Evolutionary conservation across 768 basidiomycete genomes (phyloP), one percentile per base, ranked within the genome.

Genomic region (Chalciporus sphaerocephalus): DNA sequence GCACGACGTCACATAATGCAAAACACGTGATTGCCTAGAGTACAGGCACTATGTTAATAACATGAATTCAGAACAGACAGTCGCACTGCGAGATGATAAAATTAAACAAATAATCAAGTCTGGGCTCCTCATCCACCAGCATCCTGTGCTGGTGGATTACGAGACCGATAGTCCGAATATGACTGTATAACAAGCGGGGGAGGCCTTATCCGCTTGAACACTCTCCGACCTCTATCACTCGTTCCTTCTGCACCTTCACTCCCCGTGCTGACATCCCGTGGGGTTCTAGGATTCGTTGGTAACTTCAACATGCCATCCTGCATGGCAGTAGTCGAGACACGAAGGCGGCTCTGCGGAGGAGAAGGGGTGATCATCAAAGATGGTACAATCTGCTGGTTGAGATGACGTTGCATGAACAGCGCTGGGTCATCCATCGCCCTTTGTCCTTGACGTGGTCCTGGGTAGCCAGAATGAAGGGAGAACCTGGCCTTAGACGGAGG

Each of bases 151-250:
- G 9, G 46, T n/a, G 38, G 22, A 22, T 28, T 24, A 20, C 40
- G 11, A 46, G 36, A 18, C 9, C 38, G 47, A 41, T 48, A 48
- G 18, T 47, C 49, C 17, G 20, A 18, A 20, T 52, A 49, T 22
- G 52, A 37, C 25, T 48, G 43, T 40, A 68, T 44, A 38, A 52
- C 34, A 11, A 65, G 49, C n/a, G 73, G 75, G 23, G 76, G 69
- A 17, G 73, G 69, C 51, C 76, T 59, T 41, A 71, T 74, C 38
- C 68, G 64, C 46, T 74, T 71, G 53, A 62, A 67, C 30, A 48
- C 51, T 44, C 49, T 61, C 22, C 60, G 55, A 47, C 30, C 49
- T 24, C 55, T 42, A 37, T 45, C 39, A 41, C 21, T 40, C 49
- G 15, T 42, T 16, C 50, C 56, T 10, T 50, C 53, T 39, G 43